These are phyloP conservation scores for Salix udensis DNA, from an alignment of 345 rosid genomes.

Conservation along the genomic window DNA sequence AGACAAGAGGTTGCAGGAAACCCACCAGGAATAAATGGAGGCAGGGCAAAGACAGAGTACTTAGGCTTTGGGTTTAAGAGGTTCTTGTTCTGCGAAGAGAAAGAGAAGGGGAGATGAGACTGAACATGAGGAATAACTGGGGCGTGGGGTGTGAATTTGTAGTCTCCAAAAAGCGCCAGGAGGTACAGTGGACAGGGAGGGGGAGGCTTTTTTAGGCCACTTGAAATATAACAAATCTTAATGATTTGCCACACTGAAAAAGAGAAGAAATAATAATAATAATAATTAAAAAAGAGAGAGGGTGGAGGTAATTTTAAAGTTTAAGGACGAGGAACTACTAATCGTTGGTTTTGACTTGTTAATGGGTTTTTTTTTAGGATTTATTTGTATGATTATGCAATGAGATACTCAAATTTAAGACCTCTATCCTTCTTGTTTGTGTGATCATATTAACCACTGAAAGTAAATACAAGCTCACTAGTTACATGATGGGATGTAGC, in stretches of 20 bases:
- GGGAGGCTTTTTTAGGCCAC: slow-evolving; percentile 33
- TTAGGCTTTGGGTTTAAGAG: neutral
- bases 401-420: no score
- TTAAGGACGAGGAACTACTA: neutral
- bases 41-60: slow-evolving; percentile 16
- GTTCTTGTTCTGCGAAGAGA: slow-evolving; percentile 1
- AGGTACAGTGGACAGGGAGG: neutral
- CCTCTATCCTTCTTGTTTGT: no score
- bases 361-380: neutral
- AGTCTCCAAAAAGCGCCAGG: slow-evolving; percentile 37
- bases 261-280: slow-evolving; percentile 9
- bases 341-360: neutral
- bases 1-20: neutral
- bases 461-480: no score
- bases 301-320: neutral
- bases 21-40: neutral
- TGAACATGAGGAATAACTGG: slow-evolving; percentile 29
- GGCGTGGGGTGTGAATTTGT: slow-evolving; percentile 45
- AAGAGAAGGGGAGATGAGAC: neutral
- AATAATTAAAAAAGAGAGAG: neutral
- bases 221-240: slow-evolving; percentile 30
- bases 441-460: no score
- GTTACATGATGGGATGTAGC: neutral
- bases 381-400: no score
- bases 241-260: slow-evolving; percentile 33